Base-by-base conservation (phyloP, 257 asterid genomes). In the Thymus mandschuricus region DNA sequence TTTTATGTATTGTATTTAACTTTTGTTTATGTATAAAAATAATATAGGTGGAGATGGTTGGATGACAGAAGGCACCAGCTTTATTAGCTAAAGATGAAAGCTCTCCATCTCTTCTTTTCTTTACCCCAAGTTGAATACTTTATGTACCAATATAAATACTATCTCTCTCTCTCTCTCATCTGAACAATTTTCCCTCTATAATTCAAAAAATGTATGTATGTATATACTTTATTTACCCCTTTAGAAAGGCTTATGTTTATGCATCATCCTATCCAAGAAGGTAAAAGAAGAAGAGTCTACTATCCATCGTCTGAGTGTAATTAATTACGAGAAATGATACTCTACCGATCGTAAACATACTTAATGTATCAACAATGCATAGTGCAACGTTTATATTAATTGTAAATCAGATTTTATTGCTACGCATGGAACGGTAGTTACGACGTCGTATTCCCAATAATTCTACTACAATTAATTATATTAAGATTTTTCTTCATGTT, bases 41-140 rank as follows among this genome's bases (percentile, higher is more conserved):
- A 21, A 3, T 38, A 72, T 78, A 93, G 98, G 92, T 87, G 96
- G 97, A 91, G 97, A 85, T 91, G 97, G 98, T 75, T 86, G 86
- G 86, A 93, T 49, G 89, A 89, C 86, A 82, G 87, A 71, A 91
- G 96, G 75, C 83, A 78, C 82, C 93, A 84, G 81, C 89, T 93
- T 83, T 85, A 91, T 77, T 93, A 80, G 82, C 40, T 56, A 79
- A 50, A 76, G 78, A 76, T 46, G 74, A 11, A 70, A 41, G 60
- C 5, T 46, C 21, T 46, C 21, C 13, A 35, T 75, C 45, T 75
- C 46, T 10, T 66, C 27, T 68, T 21, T 69, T 43, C 43, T 8
- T 44, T 44, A 38, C 59, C 35, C 73, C 57, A 43, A 68, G 50
- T 69, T 62, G 12, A 40, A 49, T 68, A 60, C 43, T 70, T 64